phyloP scores from a whole-genome alignment of 495 filamentous ascomycete species.

The Penicillium silybi region DNA sequence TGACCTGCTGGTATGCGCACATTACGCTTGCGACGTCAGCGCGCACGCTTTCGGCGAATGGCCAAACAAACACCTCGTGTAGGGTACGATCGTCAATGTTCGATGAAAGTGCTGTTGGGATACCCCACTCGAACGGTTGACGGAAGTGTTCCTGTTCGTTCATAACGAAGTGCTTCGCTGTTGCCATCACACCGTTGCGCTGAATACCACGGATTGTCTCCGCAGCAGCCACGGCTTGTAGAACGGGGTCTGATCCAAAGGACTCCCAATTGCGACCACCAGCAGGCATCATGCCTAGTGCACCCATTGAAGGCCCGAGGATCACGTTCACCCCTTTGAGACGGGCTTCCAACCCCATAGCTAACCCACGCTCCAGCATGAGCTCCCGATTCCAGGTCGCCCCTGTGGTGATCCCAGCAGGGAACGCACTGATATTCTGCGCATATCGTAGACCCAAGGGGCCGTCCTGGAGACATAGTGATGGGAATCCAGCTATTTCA shows the following conservation, averaged over 20 bases:
- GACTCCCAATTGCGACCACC: constrained; percentile 93
- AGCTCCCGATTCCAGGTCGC: constrained; percentile 84
- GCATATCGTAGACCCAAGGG: constrained; percentile 76
- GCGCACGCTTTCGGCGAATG: constrained; percentile 79
- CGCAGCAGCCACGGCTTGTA: constrained; percentile 63
- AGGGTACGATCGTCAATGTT: constrained; percentile 80
- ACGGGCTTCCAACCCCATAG: constrained; percentile 66
- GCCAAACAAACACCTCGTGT: constrained; percentile 87
- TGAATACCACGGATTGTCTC: constrained; percentile 76
- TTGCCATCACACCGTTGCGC: constrained; percentile 75
- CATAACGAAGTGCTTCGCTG: constrained; percentile 73
- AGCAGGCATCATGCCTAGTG: constrained; percentile 74
- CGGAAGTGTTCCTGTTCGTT: constrained; percentile 91
- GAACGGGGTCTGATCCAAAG: constrained; percentile 73
- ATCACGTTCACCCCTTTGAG: constrained; percentile 71
- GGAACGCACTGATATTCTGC: constrained; percentile 74
- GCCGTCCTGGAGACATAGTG: constrained; percentile 86
- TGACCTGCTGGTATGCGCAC: constrained; percentile 88
- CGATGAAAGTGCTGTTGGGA: constrained; percentile 68
- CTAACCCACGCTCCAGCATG: constrained; percentile 66
- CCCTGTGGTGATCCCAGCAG: constrained; percentile 79
- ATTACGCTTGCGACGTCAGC: constrained; percentile 86
- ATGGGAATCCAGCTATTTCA: constrained; percentile 69
- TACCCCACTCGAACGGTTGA: constrained; percentile 69
- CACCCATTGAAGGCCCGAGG: constrained; percentile 73